Evolutionary conservation across 2,329 filamentous ascomycete species (phyloP).

Genomic region (Emydomyces testavorans): DNA sequence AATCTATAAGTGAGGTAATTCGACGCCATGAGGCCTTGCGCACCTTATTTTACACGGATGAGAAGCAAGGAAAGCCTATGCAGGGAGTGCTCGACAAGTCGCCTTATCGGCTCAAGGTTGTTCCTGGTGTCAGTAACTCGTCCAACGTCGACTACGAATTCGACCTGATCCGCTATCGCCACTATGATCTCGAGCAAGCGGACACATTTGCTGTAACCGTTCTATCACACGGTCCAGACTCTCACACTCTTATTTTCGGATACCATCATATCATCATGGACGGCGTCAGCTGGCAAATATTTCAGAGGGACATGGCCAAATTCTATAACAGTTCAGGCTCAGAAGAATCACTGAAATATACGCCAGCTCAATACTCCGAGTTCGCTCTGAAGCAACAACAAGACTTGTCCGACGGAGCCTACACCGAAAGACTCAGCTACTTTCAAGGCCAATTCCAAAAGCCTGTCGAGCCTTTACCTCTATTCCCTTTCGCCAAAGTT

Average conservation of each 20-base stretch:
- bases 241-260: constrained; percentile 35
- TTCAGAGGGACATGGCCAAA: constrained; percentile 36
- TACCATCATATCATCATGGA: constrained; percentile 45
- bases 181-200: constrained; percentile 32
- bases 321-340: constrained; percentile 25
- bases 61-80: constrained; percentile 15
- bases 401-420: neutral
- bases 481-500: neutral
- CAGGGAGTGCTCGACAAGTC: constrained; percentile 3
- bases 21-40: constrained; percentile 27
- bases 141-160: constrained; percentile 10
- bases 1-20: constrained; percentile 26
- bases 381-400: neutral
- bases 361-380: neutral
- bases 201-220: constrained; percentile 20
- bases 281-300: constrained; percentile 35
- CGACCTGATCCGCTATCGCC: constrained; percentile 21
- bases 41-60: constrained; percentile 23
- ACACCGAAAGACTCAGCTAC: neutral
- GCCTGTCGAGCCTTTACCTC: neutral
- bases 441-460: neutral
- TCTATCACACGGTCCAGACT: constrained; percentile 15
- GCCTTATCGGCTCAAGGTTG: no score
- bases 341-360: constrained; percentile 14
- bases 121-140: no score